A percentile compares a stretch with the other conserved stretches of the same genome.
Evolutionary conservation across 2,329 filamentous ascomycete genomes (phyloP).

Genomic region (Macrophomina pseudophaseolina): DNA sequence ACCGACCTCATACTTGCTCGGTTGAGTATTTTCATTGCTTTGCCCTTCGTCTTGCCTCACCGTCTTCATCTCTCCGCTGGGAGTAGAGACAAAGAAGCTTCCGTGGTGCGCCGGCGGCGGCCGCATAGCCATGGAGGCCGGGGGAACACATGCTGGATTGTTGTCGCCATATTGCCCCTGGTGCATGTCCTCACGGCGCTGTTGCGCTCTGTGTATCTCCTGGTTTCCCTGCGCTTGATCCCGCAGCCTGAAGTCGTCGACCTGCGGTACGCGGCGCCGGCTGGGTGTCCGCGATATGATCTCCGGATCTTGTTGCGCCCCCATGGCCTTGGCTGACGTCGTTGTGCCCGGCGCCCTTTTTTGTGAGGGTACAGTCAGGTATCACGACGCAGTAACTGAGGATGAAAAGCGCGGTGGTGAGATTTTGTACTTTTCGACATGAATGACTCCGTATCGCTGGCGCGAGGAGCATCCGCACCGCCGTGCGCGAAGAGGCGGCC

Average conservation of each 20-base stretch:
- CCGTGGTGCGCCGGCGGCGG: background rate
- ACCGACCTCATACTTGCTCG: constrained; percentile 23
- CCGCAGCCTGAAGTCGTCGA: constrained; percentile 1
- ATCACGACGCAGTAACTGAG: background rate
- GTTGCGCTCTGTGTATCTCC: background rate
- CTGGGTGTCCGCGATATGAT: constrained; percentile 12
- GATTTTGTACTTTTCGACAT: background rate
- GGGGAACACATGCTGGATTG: constrained; percentile 19
- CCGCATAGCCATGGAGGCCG: constrained; percentile 11
- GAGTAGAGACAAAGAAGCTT: background rate
- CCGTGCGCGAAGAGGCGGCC: constrained; percentile 6
- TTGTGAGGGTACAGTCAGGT: too few species aligned
- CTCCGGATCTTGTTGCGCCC: constrained; percentile 17
- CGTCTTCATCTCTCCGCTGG: background rate
- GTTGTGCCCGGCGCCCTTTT: background rate
- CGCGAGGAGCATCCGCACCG: constrained; percentile 18
- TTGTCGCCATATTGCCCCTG: constrained; percentile 8
- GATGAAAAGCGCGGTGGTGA: background rate
- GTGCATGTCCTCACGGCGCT: background rate
- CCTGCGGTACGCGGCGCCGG: constrained; percentile 11
- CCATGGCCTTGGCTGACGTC: constrained; percentile 2
- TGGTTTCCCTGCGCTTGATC: background rate
- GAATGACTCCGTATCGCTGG: constrained; percentile 15
- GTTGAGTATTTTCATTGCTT: background rate
- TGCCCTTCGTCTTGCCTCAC: background rate